Evolutionary conservation across 305 asterid genomes (phyloP).

Genomic region (Striga hermonthica): DNA sequence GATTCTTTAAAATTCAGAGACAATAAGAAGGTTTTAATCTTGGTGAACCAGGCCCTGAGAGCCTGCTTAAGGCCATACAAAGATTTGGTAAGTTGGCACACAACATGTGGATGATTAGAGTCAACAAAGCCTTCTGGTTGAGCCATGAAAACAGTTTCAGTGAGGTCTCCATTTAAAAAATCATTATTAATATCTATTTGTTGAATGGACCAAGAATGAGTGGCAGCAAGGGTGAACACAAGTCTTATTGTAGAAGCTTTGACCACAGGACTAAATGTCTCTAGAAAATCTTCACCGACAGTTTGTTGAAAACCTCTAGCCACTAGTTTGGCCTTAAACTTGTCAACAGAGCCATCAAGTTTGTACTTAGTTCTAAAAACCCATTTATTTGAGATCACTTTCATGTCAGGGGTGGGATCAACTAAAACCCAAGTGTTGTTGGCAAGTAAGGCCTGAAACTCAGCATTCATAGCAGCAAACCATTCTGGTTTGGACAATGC

Average conservation of each 20-base stretch:
- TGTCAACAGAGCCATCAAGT: neutral
- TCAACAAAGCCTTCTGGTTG: neutral
- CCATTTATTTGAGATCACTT: too few relatives aligned
- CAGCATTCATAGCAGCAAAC: too few relatives aligned
- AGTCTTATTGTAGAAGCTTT: neutral
- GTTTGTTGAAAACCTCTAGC: neutral
- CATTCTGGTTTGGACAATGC: too few relatives aligned
- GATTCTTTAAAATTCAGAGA: too few relatives aligned
- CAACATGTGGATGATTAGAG: neutral
- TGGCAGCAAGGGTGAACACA: too few relatives aligned
- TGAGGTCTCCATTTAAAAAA: neutral
- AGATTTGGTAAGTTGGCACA: neutral
- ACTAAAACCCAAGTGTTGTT: too few relatives aligned
- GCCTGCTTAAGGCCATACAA: neutral
- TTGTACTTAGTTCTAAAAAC: too few relatives aligned
- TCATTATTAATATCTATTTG: neutral
- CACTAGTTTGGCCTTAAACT: neutral
- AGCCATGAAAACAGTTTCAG: neutral
- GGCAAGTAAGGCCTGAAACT: too few relatives aligned
- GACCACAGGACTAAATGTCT: neutral
- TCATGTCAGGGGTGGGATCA: too few relatives aligned
- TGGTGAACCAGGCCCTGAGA: neutral
- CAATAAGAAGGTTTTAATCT: neutral
- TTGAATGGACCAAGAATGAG: too few relatives aligned
- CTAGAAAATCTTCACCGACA: neutral